phyloP scores from a whole-genome alignment of 495 filamentous ascomycete genomes.

The Aspergillus heteromorphus region DNA sequence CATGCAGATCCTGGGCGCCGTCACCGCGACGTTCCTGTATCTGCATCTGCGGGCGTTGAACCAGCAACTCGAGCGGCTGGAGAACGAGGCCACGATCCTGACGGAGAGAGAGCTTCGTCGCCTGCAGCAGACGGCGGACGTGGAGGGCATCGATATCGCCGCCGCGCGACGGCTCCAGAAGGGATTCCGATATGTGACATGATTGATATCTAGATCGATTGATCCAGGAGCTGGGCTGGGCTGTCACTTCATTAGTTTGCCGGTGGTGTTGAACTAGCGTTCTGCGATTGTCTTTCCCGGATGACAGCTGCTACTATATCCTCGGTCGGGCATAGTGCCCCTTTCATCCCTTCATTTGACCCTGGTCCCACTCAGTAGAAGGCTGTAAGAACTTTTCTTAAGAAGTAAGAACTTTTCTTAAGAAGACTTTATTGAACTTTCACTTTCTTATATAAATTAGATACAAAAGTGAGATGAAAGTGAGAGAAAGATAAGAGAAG shows the following conservation, averaged over 20 bases:
- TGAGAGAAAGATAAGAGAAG: too few relatives aligned
- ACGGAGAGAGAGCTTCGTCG: constrained; percentile 36
- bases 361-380: too few relatives aligned
- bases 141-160: constrained; percentile 44
- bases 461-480: too few relatives aligned
- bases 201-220: neutral
- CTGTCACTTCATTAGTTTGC: neutral
- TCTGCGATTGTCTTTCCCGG: too few relatives aligned
- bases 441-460: too few relatives aligned
- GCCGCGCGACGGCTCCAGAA: constrained; percentile 41
- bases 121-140: constrained; percentile 42
- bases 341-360: too few relatives aligned
- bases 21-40: constrained; percentile 37
- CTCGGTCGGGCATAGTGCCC: too few relatives aligned
- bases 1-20: constrained; percentile 35
- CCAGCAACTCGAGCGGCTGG: constrained; percentile 40
- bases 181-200: constrained; percentile 42
- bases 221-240: neutral
- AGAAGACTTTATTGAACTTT: too few relatives aligned
- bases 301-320: too few relatives aligned
- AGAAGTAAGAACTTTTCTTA: too few relatives aligned
- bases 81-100: constrained; percentile 37
- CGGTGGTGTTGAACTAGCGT: too few relatives aligned
- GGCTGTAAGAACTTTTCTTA: too few relatives aligned
- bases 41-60: constrained; percentile 40